phyloP scores from a whole-genome alignment of 2,329 filamentous ascomycete genomes.

The Venturia oleaginea region DNA sequence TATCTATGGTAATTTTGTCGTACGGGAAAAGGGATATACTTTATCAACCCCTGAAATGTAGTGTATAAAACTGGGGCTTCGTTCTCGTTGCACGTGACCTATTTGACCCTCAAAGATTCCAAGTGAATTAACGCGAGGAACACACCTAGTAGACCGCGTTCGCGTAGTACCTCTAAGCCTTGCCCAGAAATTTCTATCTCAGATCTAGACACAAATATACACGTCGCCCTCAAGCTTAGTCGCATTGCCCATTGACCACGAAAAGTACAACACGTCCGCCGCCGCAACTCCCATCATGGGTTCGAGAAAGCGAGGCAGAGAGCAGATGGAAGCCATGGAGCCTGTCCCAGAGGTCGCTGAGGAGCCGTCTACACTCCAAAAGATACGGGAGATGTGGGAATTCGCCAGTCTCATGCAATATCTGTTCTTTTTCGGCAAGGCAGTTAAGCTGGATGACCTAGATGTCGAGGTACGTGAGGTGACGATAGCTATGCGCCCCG shows the following conservation, averaged over 20 bases:
- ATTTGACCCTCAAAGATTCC: background rate
- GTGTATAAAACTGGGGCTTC: too few relatives aligned
- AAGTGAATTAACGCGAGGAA: background rate
- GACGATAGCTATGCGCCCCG: conserved; percentile 5
- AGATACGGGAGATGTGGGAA: conserved; percentile 85
- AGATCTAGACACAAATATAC: background rate
- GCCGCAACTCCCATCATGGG: conserved; percentile 32
- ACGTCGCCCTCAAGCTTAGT: background rate
- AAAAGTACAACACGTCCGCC: background rate
- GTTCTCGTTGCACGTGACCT: too few relatives aligned
- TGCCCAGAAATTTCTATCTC: background rate
- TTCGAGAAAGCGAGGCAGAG: conserved; percentile 41
- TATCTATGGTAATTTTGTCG: too few relatives aligned
- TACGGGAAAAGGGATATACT: too few relatives aligned
- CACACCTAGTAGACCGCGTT: background rate
- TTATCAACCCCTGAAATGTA: too few relatives aligned
- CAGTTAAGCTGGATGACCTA: conserved; percentile 79
- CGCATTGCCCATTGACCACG: background rate
- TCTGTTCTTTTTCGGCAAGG: conserved; percentile 81
- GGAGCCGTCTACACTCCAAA: conserved; percentile 40
- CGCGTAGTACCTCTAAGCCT: conserved; percentile 1
- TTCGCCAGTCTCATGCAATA: conserved; percentile 92
- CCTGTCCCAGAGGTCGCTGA: conserved; percentile 27
- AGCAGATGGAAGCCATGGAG: conserved; percentile 45
- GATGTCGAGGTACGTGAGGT: conserved; percentile 71